These are phyloP conservation scores for Zygoascus biomembranicola DNA, from an alignment of 805 yeast genomes.

Conservation along the genomic window DNA sequence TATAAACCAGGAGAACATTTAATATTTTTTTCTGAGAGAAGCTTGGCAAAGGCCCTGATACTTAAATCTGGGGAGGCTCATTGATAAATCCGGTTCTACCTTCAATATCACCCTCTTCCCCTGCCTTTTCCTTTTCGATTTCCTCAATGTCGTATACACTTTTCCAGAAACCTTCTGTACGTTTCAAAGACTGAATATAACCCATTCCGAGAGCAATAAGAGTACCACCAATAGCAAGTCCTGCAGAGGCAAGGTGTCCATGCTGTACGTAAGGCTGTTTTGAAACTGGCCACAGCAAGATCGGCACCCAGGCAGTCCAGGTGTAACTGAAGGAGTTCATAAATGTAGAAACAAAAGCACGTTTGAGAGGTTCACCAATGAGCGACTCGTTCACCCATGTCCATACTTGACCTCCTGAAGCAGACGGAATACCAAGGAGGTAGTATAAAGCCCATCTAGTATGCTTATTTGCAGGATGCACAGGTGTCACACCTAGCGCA, in stretches of 20 bases:
- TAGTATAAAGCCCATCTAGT: conserved; percentile 9
- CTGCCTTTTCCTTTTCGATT: background rate
- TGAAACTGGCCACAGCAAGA: conserved; percentile 5
- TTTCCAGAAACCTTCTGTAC: background rate
- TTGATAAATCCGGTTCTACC: background rate
- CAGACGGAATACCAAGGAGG: conserved; percentile 1
- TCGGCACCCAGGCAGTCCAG: conserved; percentile 8
- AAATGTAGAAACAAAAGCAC: conserved; percentile 9
- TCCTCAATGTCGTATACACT: background rate
- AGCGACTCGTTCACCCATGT: conserved; percentile 10
- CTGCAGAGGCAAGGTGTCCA: background rate
- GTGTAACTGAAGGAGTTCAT: conserved; percentile 9
- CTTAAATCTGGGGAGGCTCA: background rate
- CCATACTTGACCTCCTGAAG: conserved; percentile 7
- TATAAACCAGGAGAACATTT: too few species aligned
- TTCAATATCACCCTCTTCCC: background rate
- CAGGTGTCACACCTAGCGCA: conserved; percentile 4
- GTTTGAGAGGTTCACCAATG: conserved; percentile 7
- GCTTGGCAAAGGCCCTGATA: background rate
- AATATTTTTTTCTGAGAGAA: too few species aligned
- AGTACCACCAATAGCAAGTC: background rate
- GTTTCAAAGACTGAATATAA: background rate
- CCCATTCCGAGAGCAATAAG: background rate
- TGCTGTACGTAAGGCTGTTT: conserved; percentile 5
- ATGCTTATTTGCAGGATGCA: conserved; percentile 7